Evolutionary conservation across 2,329 filamentous ascomycete species (phyloP).

Genomic region (Aspergillus sp.): DNA sequence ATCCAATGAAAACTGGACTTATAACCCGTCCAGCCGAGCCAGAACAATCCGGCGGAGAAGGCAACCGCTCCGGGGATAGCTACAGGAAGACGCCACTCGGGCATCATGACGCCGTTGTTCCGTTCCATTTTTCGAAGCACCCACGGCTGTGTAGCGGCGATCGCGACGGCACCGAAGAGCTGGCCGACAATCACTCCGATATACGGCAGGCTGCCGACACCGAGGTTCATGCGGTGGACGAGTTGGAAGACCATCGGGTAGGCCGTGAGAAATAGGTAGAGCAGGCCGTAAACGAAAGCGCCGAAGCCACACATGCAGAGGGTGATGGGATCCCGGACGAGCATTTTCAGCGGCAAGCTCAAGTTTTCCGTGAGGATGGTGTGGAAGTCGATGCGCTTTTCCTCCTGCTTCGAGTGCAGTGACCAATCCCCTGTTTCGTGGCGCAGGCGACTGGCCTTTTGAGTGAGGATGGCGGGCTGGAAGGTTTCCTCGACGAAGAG

Average conservation of each 20-base stretch:
- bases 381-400: conserved; percentile 29
- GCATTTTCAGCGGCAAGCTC: conserved; percentile 31
- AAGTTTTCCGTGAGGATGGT: conserved; percentile 40
- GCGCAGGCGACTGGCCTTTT: conserved; percentile 34
- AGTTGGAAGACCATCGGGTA: conserved; percentile 48
- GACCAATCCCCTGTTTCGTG: conserved; percentile 34
- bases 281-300: conserved; percentile 36
- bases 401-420: conserved; percentile 31
- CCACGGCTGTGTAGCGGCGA: conserved; percentile 40
- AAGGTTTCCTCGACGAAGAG: conserved; percentile 37
- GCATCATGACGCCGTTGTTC: conserved; percentile 35
- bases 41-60: conserved; percentile 46
- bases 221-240: conserved; percentile 37
- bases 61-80: conserved; percentile 48
- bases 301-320: conserved; percentile 29
- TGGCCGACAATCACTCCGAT: conserved; percentile 46
- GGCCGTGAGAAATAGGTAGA: conserved; percentile 48
- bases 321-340: conserved; percentile 44
- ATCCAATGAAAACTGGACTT: conserved; percentile 39
- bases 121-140: conserved; percentile 37
- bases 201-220: conserved; percentile 46
- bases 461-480: conserved; percentile 33
- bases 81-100: conserved; percentile 47
- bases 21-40: conserved; percentile 44
- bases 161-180: conserved; percentile 39